Evolutionary conservation across 2,329 filamentous ascomycete species (phyloP), one percentile per base, ranked within the genome.

Genomic region (Trichoderma simmonsii): DNA sequence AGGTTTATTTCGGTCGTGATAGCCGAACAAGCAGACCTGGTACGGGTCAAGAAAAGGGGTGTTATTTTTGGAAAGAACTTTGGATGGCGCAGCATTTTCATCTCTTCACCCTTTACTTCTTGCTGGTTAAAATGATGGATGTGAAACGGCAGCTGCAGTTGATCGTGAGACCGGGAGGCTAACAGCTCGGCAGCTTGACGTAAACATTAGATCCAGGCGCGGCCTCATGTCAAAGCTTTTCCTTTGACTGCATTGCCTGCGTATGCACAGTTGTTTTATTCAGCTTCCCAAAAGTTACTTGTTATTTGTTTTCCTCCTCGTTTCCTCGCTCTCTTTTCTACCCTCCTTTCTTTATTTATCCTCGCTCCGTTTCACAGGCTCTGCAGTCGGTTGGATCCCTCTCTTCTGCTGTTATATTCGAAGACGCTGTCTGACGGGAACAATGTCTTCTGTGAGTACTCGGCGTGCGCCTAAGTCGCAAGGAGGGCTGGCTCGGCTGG

Each of bases 401-500:
- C 21, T 36, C 24, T n/a, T n/a, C 18, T 48, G 18, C 28, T 18
- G 14, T 28, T 18, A 12, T 9, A 51, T 48, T 6, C 21, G 1
- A 14, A n/a, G 15, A 15, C 3, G 39, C 32, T 43, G 2, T 32
- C 21, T 39, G 28, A 12, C 26, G 48, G 12, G 4, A 48, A 28
- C 6, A 11, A 70, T 68, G 48, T 36, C 51, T 4, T 12, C 34
- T 34, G n/a, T 6, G 39, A n/a, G n/a, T 18, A 5, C 56, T 66
- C 71, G 65, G 21, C 54, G 56, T 62, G 28, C 30, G 12, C 70
- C 61, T 6, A 24, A n/a, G 32, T 69, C 64, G n/a, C 63, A 34
- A 5, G 73, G 74, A 14, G 75, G 70, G 12, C 72, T 82, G 28
- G 77, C 80, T 43, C 77, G 79, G 32, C 77, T 82, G 18, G 77